Percentiles rank a stretch among this genome's conserved stretches.
phyloP scores from a whole-genome alignment of 2,329 filamentous ascomycete species.

The Arthrobotrys iridis region DNA sequence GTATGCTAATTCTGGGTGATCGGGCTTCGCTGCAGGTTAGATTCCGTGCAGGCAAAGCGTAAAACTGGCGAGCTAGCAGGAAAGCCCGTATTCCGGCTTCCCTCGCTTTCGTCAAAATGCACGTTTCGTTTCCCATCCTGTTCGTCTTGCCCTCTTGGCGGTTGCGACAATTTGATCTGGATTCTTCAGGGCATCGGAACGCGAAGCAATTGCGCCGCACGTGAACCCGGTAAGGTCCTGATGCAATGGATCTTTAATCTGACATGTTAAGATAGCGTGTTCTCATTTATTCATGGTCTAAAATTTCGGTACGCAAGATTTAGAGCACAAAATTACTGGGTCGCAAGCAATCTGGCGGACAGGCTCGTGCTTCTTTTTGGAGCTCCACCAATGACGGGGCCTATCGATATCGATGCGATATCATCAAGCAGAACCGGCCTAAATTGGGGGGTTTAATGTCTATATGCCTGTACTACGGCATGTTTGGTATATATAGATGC shows the following conservation, averaged over 20 bases:
- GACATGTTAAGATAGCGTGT: conserved; percentile 38
- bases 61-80: conserved; percentile 5
- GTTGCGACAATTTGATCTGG: conserved; percentile 21
- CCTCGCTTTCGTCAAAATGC: conserved; percentile 41
- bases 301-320: conserved; percentile 32
- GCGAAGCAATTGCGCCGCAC: conserved; percentile 50
- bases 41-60: conserved; percentile 35
- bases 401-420: conserved; percentile 24
- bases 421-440: conserved; percentile 16
- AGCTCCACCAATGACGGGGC: conserved; percentile 29
- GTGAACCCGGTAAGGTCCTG: conserved; percentile 52
- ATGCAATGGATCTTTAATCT: conserved; percentile 51
- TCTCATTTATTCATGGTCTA: conserved; percentile 19
- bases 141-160: conserved; percentile 27
- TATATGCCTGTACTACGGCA: conserved; percentile 32
- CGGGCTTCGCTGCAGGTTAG: conserved; percentile 37
- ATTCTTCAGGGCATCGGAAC: conserved; percentile 37
- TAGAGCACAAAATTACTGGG: background rate
- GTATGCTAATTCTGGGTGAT: conserved; percentile 42
- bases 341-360: background rate
- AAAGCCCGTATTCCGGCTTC: conserved; percentile 43
- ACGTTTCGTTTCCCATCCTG: conserved; percentile 45
- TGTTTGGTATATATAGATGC: conserved; percentile 51
- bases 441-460: conserved; percentile 30
- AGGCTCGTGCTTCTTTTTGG: conserved; percentile 21